Percentiles rank a stretch among this genome's conserved stretches.
phyloP scores from a whole-genome alignment of 257 asterid genomes.

The Solanum virginianum region DNA sequence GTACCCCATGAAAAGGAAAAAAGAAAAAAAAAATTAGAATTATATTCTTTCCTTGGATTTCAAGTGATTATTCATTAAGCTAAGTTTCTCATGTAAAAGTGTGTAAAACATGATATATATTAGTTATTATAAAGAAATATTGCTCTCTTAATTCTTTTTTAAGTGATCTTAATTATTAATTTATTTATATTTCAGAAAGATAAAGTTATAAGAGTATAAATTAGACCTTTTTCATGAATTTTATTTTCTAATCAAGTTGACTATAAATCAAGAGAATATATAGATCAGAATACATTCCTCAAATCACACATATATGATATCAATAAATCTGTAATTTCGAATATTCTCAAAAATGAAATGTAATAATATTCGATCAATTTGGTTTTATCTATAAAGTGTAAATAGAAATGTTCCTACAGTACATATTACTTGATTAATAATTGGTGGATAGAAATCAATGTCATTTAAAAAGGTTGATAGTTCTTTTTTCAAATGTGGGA shows the following conservation, averaged over 20 bases:
- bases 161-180: background rate
- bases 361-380: background rate
- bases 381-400: background rate
- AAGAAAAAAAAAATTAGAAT: background rate
- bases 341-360: background rate
- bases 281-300: background rate
- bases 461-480: background rate
- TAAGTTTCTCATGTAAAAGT: background rate
- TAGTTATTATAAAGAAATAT: no score
- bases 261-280: background rate
- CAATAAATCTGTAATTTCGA: background rate
- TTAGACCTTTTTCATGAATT: background rate
- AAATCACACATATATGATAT: background rate
- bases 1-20: background rate
- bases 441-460: background rate
- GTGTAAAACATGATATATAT: background rate
- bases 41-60: slow-evolving; percentile 3
- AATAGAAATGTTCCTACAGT: background rate
- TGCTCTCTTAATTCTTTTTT: background rate
- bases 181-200: background rate
- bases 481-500: background rate
- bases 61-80: background rate
- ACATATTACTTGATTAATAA: background rate
- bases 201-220: background rate
- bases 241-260: background rate